Evolutionary conservation across 768 basidiomycete species (phyloP).

Genomic region (Boletus vinaceobasis): DNA sequence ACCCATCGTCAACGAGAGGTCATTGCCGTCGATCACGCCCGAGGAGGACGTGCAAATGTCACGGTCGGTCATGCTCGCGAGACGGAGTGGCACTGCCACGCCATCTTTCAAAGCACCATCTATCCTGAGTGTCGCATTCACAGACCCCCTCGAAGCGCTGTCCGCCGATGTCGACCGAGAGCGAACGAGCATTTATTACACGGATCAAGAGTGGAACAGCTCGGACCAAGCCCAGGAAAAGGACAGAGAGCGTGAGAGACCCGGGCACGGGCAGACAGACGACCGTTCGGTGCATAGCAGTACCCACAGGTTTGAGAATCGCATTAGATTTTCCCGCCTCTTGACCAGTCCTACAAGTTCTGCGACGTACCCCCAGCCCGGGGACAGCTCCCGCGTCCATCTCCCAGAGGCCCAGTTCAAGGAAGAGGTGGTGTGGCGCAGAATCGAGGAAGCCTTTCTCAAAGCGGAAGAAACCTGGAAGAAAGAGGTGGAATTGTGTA

Average conservation of each 20-base stretch:
- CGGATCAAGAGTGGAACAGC: conserved; percentile 30
- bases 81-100: conserved; percentile 47
- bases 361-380: conserved; percentile 9
- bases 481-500: conserved; percentile 26
- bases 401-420: conserved; percentile 14
- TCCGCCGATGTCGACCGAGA: conserved; percentile 25
- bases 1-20: too few relatives aligned
- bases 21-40: conserved; percentile 18
- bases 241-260: conserved; percentile 22
- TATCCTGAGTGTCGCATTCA: conserved; percentile 38
- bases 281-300: conserved; percentile 19
- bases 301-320: conserved; percentile 18
- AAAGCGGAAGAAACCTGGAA: conserved; percentile 22
- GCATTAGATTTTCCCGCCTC: conserved; percentile 8
- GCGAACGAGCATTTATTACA: conserved; percentile 21
- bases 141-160: conserved; percentile 20
- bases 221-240: conserved; percentile 24
- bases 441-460: conserved; percentile 23
- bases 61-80: conserved; percentile 40
- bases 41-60: conserved; percentile 26
- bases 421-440: conserved; percentile 25
- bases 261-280: conserved; percentile 17
- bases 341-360: conserved; percentile 16
- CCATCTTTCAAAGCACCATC: conserved; percentile 45
- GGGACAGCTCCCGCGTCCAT: conserved; percentile 14